These are phyloP conservation scores for Phtheirospermum japonicum DNA, from an alignment of 257 asterid genomes.

Conservation along the genomic window DNA sequence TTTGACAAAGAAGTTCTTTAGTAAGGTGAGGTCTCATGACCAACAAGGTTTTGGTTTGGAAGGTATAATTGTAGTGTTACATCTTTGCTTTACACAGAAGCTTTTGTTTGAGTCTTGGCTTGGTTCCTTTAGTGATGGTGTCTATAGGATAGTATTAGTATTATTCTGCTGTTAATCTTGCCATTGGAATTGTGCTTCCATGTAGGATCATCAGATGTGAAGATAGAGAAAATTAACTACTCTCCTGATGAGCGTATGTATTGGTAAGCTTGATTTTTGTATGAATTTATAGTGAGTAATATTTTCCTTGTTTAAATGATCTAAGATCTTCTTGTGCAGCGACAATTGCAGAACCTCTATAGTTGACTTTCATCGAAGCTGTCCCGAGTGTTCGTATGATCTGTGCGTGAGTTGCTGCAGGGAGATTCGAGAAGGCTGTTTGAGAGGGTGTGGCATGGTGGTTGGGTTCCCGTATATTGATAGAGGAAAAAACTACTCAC, in stretches of 20 bases:
- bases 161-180: background rate
- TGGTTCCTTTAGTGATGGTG: background rate
- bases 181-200: background rate
- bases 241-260: constrained; percentile 44
- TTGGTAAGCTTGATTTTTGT: constrained; percentile 38
- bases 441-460: constrained; percentile 32
- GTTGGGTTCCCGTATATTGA: constrained; percentile 25
- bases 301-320: background rate
- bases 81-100: background rate
- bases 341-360: constrained; percentile 60
- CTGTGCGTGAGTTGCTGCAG: constrained; percentile 59
- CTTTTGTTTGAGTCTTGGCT: background rate
- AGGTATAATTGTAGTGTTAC: background rate
- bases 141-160: background rate
- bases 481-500: constrained; percentile 31
- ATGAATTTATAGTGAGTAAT: background rate
- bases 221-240: constrained; percentile 31
- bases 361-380: constrained; percentile 60
- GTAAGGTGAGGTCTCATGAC: constrained; percentile 14
- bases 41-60: background rate
- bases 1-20: background rate
- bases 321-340: constrained; percentile 34
- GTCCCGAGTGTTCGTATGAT: constrained; percentile 59
- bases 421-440: constrained; percentile 55
- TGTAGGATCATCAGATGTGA: constrained; percentile 46